Base-by-base conservation (phyloP, 345 rosid genomes). In the Bruguiera gymnorhiza region DNA sequence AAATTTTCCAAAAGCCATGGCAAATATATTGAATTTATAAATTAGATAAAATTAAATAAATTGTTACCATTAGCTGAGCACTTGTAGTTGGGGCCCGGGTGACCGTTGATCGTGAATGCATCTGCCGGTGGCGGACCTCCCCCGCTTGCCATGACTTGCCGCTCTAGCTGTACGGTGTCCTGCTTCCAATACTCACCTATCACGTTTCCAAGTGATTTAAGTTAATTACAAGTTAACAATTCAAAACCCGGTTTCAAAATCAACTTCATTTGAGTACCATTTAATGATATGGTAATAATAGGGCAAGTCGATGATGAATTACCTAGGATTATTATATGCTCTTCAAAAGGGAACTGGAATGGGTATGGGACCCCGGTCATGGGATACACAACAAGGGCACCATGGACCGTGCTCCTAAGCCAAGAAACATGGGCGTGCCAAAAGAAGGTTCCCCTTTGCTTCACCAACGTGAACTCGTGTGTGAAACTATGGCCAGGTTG, bases 391-490 rank as follows among this genome's bases (percentile, higher is more conserved):
- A 88, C 71, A 65, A 93, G 73, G 19, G 93, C 91, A 57, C 98
- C 97, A 54, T 90, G 69, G 30, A 88, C 88, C 2, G 96, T 88
- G 73, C 74, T 87, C 57, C 96, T 80, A 50, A 90, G 96, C 98
- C 97, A 92, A 52, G 98, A 92, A 72, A 86, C 86, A 67, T 88
- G 97, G 67, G 97, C 93, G 71, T 92, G 97, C 97, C 93, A 90
- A 39, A 90, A 84, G 66, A 87, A 81, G 0, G 98, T 90, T 62
- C 93, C 98, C 79, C 81, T 88, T 72, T 93, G 98, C 60, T 82
- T 73, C 72, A 77, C 79, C 79, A 93, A 54, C 6, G 84, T 87
- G 79, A 93, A 93, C 76, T 87, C 83, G 48, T 90, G 85, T 2
- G 93, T 88, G 81, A 88, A 90, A 69, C 78, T 81, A 60, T 88